Conservation (phyloP, 352 stramenopile species). For the Halophytophthora polymorphica region DNA sequence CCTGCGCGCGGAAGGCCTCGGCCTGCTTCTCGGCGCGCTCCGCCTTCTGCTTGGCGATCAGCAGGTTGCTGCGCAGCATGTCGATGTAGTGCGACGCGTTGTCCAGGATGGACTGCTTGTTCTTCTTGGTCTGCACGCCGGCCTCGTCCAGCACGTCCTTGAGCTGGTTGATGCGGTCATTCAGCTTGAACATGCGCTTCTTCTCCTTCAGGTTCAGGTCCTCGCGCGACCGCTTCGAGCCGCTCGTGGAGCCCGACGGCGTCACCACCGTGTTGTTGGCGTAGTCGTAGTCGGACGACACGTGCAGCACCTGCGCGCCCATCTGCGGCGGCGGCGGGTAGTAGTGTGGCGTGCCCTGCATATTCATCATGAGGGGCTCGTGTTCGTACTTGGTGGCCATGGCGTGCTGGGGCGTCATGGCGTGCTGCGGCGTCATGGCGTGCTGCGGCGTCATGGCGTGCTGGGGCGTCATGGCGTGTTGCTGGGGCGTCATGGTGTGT, state of each 20-base stretch:
- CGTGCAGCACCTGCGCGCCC: conserved; percentile 47
- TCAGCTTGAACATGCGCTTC: conserved; percentile 89
- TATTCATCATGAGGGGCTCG: conserved; percentile 63
- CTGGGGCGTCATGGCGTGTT: conserved; percentile 27
- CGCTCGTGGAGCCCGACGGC: conserved; percentile 22
- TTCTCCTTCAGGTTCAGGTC: conserved; percentile 87
- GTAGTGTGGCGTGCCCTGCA: conserved; percentile 35
- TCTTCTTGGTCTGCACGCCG: conserved; percentile 75
- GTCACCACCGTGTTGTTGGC: conserved; percentile 33
- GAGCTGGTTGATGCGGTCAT: conserved; percentile 79
- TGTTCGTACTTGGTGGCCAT: conserved; percentile 39
- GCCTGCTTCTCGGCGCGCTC: conserved; percentile 53
- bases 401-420: conserved; percentile 36
- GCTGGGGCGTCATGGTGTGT: too few relatives aligned
- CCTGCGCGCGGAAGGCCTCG: conserved; percentile 40
- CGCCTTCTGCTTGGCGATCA: conserved; percentile 59
- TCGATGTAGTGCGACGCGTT: conserved; percentile 70
- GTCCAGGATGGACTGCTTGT: conserved; percentile 75
- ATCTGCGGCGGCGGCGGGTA: conserved; percentile 38
- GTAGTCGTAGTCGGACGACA: conserved; percentile 60
- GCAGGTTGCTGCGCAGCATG: conserved; percentile 57
- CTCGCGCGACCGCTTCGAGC: conserved; percentile 66
- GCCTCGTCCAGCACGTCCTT: conserved; percentile 64
- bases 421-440: conserved; percentile 24
- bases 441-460: conserved; percentile 49